phyloP scores from a whole-genome alignment of 1,284 basidiomycete species.

The Pholiota adiposa region DNA sequence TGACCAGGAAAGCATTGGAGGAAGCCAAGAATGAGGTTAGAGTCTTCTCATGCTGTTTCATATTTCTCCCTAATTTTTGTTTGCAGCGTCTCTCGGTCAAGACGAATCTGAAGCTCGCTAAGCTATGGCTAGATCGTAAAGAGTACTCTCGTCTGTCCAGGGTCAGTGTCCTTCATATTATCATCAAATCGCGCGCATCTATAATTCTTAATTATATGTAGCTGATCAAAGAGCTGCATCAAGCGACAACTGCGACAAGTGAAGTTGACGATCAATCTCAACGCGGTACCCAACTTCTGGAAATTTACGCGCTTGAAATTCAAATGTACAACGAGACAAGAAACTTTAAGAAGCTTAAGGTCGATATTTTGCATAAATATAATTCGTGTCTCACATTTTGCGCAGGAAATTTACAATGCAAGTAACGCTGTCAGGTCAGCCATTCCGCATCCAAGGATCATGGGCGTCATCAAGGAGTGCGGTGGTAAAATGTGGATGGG shows the following conservation, averaged over 20 bases:
- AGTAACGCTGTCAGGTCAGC: conserved; percentile 93
- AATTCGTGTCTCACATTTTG: not conserved
- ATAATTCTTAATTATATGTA: conserved; percentile 37
- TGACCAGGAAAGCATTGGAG: conserved; percentile 86
- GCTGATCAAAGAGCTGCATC: conserved; percentile 77
- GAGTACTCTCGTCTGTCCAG: conserved; percentile 87
- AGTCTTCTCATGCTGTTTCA: not conserved
- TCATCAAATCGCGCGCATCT: not conserved
- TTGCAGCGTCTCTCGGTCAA: conserved; percentile 88
- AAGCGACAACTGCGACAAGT: conserved; percentile 62
- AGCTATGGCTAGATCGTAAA: conserved; percentile 95
- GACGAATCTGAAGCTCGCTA: conserved; percentile 96
- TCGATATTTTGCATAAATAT: conserved; percentile 27
- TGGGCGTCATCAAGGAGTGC: conserved; percentile 99
- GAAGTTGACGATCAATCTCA: conserved; percentile 86
- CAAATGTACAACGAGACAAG: conserved; percentile 99
- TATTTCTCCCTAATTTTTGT: conserved; percentile 12
- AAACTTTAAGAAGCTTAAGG: conserved; percentile 96
- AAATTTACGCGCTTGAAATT: conserved; percentile 98
- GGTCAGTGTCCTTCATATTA: conserved; percentile 43
- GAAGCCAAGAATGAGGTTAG: conserved; percentile 94
- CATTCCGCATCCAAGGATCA: conserved; percentile 97
- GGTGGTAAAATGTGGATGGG: conserved; percentile 99
- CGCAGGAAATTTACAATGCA: conserved; percentile 95
- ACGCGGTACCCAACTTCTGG: conserved; percentile 91